These are phyloP conservation scores for Moniliella sp. DNA, from an alignment of 1,284 basidiomycete species.

Conservation along the genomic window DNA sequence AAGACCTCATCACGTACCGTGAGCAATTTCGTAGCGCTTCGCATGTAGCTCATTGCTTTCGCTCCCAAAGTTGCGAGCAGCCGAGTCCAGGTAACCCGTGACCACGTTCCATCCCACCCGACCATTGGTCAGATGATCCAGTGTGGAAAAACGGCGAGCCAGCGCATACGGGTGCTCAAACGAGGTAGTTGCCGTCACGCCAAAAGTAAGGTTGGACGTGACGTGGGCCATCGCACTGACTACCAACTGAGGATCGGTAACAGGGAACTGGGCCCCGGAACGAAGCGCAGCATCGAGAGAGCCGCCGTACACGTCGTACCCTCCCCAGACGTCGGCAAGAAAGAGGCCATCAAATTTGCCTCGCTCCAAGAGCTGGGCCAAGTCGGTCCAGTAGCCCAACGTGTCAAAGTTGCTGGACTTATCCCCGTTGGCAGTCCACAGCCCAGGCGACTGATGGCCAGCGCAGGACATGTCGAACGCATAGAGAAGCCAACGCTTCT, in stretches of 20 bases:
- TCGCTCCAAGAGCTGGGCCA: slow-evolving; percentile 19
- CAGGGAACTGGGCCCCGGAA: slow-evolving; percentile 24
- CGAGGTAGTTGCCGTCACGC: slow-evolving; percentile 21
- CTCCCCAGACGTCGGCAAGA: slow-evolving; percentile 25
- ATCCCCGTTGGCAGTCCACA: slow-evolving; percentile 16
- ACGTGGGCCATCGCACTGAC: slow-evolving; percentile 21
- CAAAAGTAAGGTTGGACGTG: slow-evolving; percentile 20
- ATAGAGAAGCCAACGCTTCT: background rate
- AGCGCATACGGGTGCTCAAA: slow-evolving; percentile 33
- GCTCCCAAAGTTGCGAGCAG: slow-evolving; percentile 26
- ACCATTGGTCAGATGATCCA: slow-evolving; percentile 35
- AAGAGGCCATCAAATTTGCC: slow-evolving; percentile 22
- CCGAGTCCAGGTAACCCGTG: slow-evolving; percentile 30
- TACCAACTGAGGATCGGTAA: slow-evolving; percentile 18
- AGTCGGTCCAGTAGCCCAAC: slow-evolving; percentile 21
- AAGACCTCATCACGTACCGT: no score
- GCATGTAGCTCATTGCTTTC: slow-evolving; percentile 20
- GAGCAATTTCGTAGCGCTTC: slow-evolving; percentile 19
- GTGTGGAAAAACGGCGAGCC: slow-evolving; percentile 30
- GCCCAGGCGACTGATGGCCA: slow-evolving; percentile 20
- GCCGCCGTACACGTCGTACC: slow-evolving; percentile 20
- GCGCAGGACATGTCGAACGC: slow-evolving; percentile 1
- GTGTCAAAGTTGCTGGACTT: slow-evolving; percentile 15
- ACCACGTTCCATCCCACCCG: slow-evolving; percentile 34
- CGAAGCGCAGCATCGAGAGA: slow-evolving; percentile 15